phyloP scores from a whole-genome alignment of 257 asterid genomes.

The Parsonsia alboflavescens region DNA sequence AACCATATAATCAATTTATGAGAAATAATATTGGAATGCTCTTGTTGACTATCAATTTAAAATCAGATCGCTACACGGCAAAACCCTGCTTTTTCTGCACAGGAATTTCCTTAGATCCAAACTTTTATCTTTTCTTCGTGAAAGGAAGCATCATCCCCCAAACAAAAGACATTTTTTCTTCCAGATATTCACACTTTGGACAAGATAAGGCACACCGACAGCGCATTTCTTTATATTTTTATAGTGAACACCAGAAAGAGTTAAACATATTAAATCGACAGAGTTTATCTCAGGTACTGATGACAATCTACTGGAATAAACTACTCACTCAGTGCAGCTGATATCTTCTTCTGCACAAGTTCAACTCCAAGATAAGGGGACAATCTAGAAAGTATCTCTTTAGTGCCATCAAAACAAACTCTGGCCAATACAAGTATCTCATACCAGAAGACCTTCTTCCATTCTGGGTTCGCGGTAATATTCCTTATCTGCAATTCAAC shows the following conservation, averaged over 20 bases:
- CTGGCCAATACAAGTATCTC: conserved; percentile 92
- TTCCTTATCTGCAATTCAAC: conserved; percentile 74
- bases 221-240: neutral
- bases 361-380: conserved; percentile 87
- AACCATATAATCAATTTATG: no score
- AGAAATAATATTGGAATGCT: no score
- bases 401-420: conserved; percentile 67
- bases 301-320: neutral
- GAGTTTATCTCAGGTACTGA: no score
- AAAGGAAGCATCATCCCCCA: conserved; percentile 1
- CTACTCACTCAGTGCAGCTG: conserved; percentile 48
- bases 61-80: conserved; percentile 1
- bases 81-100: conserved; percentile 14
- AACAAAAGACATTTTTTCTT: no score
- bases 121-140: neutral
- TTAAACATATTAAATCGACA: neutral
- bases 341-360: conserved; percentile 71
- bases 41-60: no score
- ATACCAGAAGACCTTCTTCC: conserved; percentile 90
- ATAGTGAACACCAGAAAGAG: neutral
- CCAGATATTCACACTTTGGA: neutral
- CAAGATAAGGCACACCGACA: neutral
- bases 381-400: conserved; percentile 80
- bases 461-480: conserved; percentile 67
- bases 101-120: conserved; percentile 1